Evolutionary conservation across 495 filamentous ascomycete species (phyloP), one percentile per base, ranked within the genome.

Genomic region (Aspergillus saccharolyticus): DNA sequence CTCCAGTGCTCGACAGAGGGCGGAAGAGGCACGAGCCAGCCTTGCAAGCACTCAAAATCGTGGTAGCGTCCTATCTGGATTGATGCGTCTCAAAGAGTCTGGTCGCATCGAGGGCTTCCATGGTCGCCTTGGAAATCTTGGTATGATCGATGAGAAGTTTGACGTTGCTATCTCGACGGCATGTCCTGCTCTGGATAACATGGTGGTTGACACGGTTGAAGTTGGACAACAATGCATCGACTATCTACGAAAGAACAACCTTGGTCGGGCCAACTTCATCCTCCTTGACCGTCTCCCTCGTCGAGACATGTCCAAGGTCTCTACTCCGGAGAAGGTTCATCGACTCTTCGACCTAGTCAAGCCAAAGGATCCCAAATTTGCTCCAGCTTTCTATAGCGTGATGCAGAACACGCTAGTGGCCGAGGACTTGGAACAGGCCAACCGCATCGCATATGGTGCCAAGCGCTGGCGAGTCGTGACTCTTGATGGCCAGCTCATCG

Each of bases 151-250:
- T 55, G 80, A 90, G 72, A 88, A 87, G 64, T 97, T 96, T 66
- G 95, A 98, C 65, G 84, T 97, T 39, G 94, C 94, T 5, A 97
- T 98, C 53, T 98, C 94, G 4, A 97, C 94, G 0, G 95, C 94
- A 15, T 98, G 95, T 62, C 87, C 89, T 56, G 79, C 86, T 15
- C 83, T 98, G 17, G 89, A 97, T 63, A 96, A 97, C 61, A 88
- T 98, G 65, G 91, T 98, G 12, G 94, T 96, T 7, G 94, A 97
- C 59, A 90, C 90, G 0, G 90, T 97, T 7, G 91, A 97, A 64
- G 88, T 89, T 47, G 95, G 91, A 51, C 93, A 97, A 69, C 91
- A 97, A 64, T 97, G 95, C 69, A 96, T 98, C 64, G 93, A 97
- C 62, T 93, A 97, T 66, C 80, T 98, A 17, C 85, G 94, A 21